Conservation (phyloP, 352 stramenopile species). For the Phytophthora sansomeana region DNA sequence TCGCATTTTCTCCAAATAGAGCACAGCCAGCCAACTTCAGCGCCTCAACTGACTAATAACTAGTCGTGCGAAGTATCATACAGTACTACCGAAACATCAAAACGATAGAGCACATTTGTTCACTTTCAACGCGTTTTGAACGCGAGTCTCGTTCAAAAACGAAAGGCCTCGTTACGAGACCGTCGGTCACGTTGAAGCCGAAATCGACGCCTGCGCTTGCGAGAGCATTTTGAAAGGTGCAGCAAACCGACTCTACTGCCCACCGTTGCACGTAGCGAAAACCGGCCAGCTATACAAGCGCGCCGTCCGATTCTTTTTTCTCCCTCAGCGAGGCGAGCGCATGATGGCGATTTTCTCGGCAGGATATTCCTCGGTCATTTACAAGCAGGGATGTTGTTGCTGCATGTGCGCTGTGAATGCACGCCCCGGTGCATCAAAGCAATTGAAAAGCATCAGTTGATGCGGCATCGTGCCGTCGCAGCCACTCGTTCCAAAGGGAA, state of each 20-base stretch:
- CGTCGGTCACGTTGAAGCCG: background rate
- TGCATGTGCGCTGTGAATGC: slow-evolving; percentile 1
- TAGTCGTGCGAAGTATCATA: no score
- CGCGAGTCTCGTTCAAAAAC: no score
- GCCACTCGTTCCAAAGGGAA: background rate
- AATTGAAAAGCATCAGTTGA: slow-evolving; percentile 3
- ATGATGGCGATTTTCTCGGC: no score
- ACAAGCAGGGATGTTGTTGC: no score
- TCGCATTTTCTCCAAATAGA: no score
- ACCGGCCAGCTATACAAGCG: background rate
- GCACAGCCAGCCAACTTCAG: no score
- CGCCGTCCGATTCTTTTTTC: slow-evolving; percentile 18
- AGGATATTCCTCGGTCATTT: no score
- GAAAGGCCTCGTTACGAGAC: no score
- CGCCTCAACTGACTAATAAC: no score
- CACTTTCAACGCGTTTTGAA: no score
- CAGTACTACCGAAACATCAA: no score
- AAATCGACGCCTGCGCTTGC: slow-evolving; percentile 17
- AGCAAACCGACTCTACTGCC: slow-evolving; percentile 24
- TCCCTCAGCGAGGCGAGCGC: slow-evolving; percentile 2
- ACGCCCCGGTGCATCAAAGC: slow-evolving; percentile 1
- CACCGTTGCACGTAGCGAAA: slow-evolving; percentile 24
- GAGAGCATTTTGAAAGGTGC: slow-evolving; percentile 5
- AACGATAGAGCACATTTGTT: no score
- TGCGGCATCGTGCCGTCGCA: background rate